Evolutionary conservation across 1,284 basidiomycete genomes (phyloP).

Genomic region (Naganishia sp.): DNA sequence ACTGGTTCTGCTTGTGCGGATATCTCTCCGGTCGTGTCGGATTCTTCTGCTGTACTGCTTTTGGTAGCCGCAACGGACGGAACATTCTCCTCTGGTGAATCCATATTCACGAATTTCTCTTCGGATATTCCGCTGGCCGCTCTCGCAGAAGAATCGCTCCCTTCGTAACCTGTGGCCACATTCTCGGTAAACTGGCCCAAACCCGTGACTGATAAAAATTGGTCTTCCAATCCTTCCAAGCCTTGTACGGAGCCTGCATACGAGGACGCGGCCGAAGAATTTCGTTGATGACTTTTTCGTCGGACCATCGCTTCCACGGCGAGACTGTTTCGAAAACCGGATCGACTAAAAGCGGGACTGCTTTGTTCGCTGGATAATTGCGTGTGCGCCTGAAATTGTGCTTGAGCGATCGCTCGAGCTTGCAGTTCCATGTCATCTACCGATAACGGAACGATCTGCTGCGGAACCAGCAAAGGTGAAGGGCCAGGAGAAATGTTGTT

Average conservation of each 20-base stretch:
- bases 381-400: constrained; percentile 7
- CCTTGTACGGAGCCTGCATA: constrained; percentile 31
- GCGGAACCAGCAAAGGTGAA: constrained; percentile 17
- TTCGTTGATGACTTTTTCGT: constrained; percentile 17
- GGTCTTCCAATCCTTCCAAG: constrained; percentile 31
- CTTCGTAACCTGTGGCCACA: constrained; percentile 9
- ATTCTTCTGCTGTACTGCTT: background rate
- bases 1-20: constrained; percentile 6
- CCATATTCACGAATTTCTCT: constrained; percentile 17
- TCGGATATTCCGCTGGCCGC: constrained; percentile 13
- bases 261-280: constrained; percentile 23
- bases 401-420: constrained; percentile 10
- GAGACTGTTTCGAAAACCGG: constrained; percentile 3
- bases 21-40: background rate
- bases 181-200: constrained; percentile 12
- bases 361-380: constrained; percentile 3
- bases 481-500: constrained; percentile 18
- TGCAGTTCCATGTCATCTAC: background rate
- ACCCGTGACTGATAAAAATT: constrained; percentile 19
- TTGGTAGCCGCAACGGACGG: constrained; percentile 4
- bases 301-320: constrained; percentile 21
- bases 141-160: constrained; percentile 23
- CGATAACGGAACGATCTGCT: constrained; percentile 4
- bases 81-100: background rate
- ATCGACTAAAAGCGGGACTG: background rate